Percentiles rank a stretch among this genome's conserved stretches.
Conservation (phyloP, 805 yeast species). For the Ogataea sp. region DNA sequence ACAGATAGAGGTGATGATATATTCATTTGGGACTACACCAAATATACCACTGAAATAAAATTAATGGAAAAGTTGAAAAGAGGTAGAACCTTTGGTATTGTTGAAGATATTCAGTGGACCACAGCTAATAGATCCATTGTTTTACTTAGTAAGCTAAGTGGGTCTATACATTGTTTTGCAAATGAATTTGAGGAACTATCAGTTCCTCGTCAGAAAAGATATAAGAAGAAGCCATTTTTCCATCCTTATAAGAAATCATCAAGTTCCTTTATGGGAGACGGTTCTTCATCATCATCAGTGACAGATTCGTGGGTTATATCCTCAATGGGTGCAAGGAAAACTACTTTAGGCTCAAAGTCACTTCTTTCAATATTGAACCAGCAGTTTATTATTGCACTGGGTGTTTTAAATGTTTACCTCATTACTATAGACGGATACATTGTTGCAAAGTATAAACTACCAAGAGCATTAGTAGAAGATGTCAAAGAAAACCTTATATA, state of each 20-base stretch:
- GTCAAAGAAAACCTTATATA: background rate
- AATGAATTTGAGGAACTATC: slow-evolving; percentile 22
- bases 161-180: slow-evolving; percentile 57
- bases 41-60: slow-evolving; percentile 39
- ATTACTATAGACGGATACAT: slow-evolving; percentile 31
- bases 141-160: slow-evolving; percentile 43
- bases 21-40: slow-evolving; percentile 56
- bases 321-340: slow-evolving; percentile 12
- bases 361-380: background rate
- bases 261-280: background rate
- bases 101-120: slow-evolving; percentile 47
- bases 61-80: slow-evolving; percentile 51
- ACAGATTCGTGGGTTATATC: slow-evolving; percentile 20
- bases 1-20: slow-evolving; percentile 54
- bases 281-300: slow-evolving; percentile 15
- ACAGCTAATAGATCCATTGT: slow-evolving; percentile 36
- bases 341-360: background rate
- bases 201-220: too few species aligned
- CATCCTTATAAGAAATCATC: too few species aligned
- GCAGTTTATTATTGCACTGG: slow-evolving; percentile 8
- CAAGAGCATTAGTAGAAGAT: slow-evolving; percentile 14
- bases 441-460: slow-evolving; percentile 33
- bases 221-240: too few species aligned
- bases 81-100: slow-evolving; percentile 54
- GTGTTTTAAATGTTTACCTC: slow-evolving; percentile 23